Conservation (phyloP, 495 filamentous ascomycete genomes). For the Hypoxylon trugodes region DNA sequence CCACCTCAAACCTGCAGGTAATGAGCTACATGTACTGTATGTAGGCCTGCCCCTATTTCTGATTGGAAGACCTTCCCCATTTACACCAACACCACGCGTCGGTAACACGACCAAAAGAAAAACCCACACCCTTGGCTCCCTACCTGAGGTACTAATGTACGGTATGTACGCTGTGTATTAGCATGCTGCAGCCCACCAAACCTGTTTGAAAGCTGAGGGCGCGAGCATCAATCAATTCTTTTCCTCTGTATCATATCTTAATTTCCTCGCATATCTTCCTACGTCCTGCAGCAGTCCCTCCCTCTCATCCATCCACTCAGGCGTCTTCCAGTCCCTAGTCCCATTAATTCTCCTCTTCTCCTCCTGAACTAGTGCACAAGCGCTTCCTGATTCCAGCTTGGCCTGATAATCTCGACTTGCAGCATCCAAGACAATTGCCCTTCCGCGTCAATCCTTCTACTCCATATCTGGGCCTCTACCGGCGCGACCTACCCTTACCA, state of each 20-base stretch:
- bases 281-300: slow-evolving; percentile 31
- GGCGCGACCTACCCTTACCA: slow-evolving; percentile 39
- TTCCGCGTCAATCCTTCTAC: slow-evolving; percentile 37
- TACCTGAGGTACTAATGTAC: too few relatives aligned
- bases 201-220: slow-evolving; percentile 45
- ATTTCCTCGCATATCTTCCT: slow-evolving; percentile 32
- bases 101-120: slow-evolving; percentile 29
- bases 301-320: slow-evolving; percentile 23
- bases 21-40: slow-evolving; percentile 11
- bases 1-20: slow-evolving; percentile 29
- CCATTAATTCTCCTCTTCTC: slow-evolving; percentile 23
- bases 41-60: slow-evolving; percentile 22
- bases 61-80: slow-evolving; percentile 27
- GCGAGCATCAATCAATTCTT: slow-evolving; percentile 42
- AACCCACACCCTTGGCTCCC: not conserved
- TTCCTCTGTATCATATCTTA: slow-evolving; percentile 21
- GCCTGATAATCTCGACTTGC: slow-evolving; percentile 38
- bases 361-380: slow-evolving; percentile 31
- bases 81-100: slow-evolving; percentile 43
- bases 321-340: slow-evolving; percentile 23
- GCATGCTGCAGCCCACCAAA: slow-evolving; percentile 21
- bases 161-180: too few relatives aligned
- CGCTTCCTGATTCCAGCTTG: slow-evolving; percentile 43
- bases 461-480: slow-evolving; percentile 29
- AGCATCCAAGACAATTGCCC: slow-evolving; percentile 41